Evolutionary conservation across 2,329 filamentous ascomycete genomes (phyloP).

Genomic region (Curvularia spicifera): DNA sequence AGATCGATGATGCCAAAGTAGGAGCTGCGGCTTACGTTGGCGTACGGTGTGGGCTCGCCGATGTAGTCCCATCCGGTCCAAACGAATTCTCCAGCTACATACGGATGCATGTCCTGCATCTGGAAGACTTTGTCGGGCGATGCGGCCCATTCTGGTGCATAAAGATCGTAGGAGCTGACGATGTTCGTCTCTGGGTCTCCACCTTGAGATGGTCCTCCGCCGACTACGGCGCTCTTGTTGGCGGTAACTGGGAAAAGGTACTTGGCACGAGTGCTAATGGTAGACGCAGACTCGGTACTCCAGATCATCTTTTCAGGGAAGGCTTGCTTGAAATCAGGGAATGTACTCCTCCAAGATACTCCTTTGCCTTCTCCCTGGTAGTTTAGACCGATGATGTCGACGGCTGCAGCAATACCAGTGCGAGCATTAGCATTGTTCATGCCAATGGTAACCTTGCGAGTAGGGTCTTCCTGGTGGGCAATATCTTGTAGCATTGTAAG

Average conservation of each 20-base stretch:
- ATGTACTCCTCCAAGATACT: slow-evolving; percentile 50
- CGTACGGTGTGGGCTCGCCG: slow-evolving; percentile 60
- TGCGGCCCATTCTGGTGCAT: slow-evolving; percentile 56
- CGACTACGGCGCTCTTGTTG: slow-evolving; percentile 49
- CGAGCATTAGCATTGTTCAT: slow-evolving; percentile 57
- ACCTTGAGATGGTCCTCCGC: slow-evolving; percentile 36
- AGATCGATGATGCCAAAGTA: slow-evolving; percentile 66
- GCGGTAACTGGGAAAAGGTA: slow-evolving; percentile 61
- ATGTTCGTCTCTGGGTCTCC: slow-evolving; percentile 47
- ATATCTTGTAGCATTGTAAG: slow-evolving; percentile 53
- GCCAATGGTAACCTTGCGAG: slow-evolving; percentile 54
- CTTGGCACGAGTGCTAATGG: slow-evolving; percentile 58
- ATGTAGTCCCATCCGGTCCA: slow-evolving; percentile 62
- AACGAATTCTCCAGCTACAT: slow-evolving; percentile 62
- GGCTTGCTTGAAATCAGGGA: slow-evolving; percentile 53
- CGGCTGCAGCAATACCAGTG: slow-evolving; percentile 48
- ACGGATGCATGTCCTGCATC: slow-evolving; percentile 57
- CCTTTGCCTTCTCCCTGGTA: slow-evolving; percentile 62
- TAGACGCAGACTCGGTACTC: slow-evolving; percentile 47
- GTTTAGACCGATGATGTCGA: slow-evolving; percentile 62
- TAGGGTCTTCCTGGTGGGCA: slow-evolving; percentile 56
- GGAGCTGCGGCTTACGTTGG: slow-evolving; percentile 56
- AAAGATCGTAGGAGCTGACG: slow-evolving; percentile 62
- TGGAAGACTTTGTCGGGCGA: slow-evolving; percentile 62
- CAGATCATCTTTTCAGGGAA: slow-evolving; percentile 57